These are phyloP conservation scores for Lophiostoma macrostomum DNA, from an alignment of 495 filamentous ascomycete genomes.

Conservation along the genomic window DNA sequence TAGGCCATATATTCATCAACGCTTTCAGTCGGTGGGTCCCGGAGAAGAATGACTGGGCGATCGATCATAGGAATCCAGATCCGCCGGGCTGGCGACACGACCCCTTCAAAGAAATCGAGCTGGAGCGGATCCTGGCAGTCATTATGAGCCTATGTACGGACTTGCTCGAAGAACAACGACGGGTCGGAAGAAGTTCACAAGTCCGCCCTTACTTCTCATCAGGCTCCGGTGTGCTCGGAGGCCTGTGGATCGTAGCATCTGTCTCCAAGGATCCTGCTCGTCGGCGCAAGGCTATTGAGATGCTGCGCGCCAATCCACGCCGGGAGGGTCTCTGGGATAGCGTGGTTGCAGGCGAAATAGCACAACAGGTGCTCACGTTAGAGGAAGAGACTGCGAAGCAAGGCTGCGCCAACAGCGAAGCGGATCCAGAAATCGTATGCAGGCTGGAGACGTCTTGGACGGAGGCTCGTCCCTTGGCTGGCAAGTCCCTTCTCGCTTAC, in stretches of 20 bases:
- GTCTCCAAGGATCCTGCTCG: background rate
- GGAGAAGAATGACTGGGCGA: no score
- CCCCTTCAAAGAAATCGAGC: no score
- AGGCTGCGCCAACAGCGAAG: background rate
- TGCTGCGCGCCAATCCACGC: constrained; percentile 24
- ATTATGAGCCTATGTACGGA: no score
- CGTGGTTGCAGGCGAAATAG: constrained; percentile 25
- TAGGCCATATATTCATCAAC: no score
- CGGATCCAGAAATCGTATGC: background rate
- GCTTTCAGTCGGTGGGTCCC: no score
- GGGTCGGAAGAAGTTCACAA: background rate
- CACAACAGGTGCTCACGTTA: constrained; percentile 15
- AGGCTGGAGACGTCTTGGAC: background rate
- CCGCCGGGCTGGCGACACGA: no score
- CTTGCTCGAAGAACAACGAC: no score
- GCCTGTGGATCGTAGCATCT: constrained; percentile 14
- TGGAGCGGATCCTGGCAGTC: no score
- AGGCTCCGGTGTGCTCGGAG: constrained; percentile 12
- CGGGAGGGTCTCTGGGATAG: constrained; percentile 32
- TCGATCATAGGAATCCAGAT: no score
- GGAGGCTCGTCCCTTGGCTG: no score
- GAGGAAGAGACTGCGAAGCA: constrained; percentile 19
- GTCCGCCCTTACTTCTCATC: constrained; percentile 22
- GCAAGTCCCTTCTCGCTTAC: no score
- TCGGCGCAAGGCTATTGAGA: constrained; percentile 13